phyloP scores from a whole-genome alignment of 2,329 filamentous ascomycete species.

The Ceratocystis lukuohia region DNA sequence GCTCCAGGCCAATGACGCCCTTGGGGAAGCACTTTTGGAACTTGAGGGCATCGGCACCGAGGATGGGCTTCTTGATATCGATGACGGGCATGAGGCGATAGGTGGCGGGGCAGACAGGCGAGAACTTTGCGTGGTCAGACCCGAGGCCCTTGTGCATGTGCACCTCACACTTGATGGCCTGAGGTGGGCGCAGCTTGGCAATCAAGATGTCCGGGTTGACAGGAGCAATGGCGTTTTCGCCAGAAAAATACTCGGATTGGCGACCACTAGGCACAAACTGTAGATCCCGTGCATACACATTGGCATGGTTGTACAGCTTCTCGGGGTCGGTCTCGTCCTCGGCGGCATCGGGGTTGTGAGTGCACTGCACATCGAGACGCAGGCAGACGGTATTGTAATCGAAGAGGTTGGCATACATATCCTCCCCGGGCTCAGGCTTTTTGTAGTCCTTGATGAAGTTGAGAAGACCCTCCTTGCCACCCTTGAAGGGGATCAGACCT shows the following conservation, averaged over 20 bases:
- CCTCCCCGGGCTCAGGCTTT: slow-evolving; percentile 51
- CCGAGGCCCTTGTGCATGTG: slow-evolving; percentile 94
- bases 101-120: slow-evolving; percentile 83
- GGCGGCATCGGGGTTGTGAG: slow-evolving; percentile 58
- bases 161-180: slow-evolving; percentile 73
- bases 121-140: slow-evolving; percentile 92
- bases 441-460: slow-evolving; percentile 72
- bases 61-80: slow-evolving; percentile 66
- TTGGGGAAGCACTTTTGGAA: slow-evolving; percentile 80
- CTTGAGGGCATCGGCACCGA: slow-evolving; percentile 76
- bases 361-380: slow-evolving; percentile 65
- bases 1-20: slow-evolving; percentile 73
- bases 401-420: slow-evolving; percentile 44
- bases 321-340: slow-evolving; percentile 64
- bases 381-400: slow-evolving; percentile 85
- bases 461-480: slow-evolving; percentile 58
- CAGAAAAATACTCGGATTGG: slow-evolving; percentile 56
- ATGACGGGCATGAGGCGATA: slow-evolving; percentile 88
- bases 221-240: slow-evolving; percentile 54
- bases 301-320: slow-evolving; percentile 74
- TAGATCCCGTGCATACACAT: slow-evolving; percentile 68
- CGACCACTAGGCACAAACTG: slow-evolving; percentile 62
- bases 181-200: slow-evolving; percentile 82
- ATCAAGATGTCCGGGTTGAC: slow-evolving; percentile 88
- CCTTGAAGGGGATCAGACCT: slow-evolving; percentile 80